Percentiles rank a stretch among this genome's conserved stretches.
These are phyloP conservation scores for Byssochlamys sp. DNA, from an alignment of 2,329 filamentous ascomycete species.

Conservation along the genomic window DNA sequence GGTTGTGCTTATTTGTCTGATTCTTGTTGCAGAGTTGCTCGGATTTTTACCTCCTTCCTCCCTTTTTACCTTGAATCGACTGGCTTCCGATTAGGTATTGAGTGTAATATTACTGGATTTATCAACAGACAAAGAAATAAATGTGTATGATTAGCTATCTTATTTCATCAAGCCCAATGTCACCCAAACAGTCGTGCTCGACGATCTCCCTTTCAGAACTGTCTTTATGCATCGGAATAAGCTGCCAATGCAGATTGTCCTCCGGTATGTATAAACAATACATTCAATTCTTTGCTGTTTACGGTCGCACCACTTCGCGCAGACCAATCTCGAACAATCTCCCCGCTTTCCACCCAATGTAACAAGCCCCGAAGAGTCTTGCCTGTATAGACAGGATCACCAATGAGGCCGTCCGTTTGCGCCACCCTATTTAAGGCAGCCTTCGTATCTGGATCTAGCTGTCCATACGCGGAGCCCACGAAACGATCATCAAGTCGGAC, in stretches of 20 bases:
- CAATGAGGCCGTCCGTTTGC: slow-evolving; percentile 17
- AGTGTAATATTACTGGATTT: not conserved
- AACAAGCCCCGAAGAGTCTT: slow-evolving; percentile 23
- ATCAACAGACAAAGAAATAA: not conserved
- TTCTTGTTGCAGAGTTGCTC: not conserved
- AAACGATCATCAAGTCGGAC: slow-evolving; percentile 24
- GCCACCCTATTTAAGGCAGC: slow-evolving; percentile 17
- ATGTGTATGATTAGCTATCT: not conserved
- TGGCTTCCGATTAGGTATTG: slow-evolving; percentile 1
- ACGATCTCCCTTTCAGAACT: slow-evolving; percentile 19
- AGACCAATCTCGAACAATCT: slow-evolving; percentile 10
- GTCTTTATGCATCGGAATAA: slow-evolving; percentile 15
- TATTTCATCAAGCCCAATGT: slow-evolving; percentile 5
- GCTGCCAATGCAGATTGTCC: slow-evolving; percentile 26
- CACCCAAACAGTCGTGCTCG: not conserved
- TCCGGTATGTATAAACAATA: slow-evolving; percentile 29
- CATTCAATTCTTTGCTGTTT: slow-evolving; percentile 15
- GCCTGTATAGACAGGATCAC: slow-evolving; percentile 29
- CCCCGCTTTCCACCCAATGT: slow-evolving; percentile 15
- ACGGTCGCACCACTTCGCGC: not conserved
- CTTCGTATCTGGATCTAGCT: slow-evolving; percentile 18
- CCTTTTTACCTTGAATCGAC: slow-evolving; percentile 7
- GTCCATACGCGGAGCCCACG: slow-evolving; percentile 22
- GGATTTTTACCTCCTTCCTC: not conserved
- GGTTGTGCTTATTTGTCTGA: not conserved